Evolutionary conservation across 2,329 filamentous ascomycete species (phyloP), one percentile per base, ranked within the genome.

Genomic region (Nemania sp.): DNA sequence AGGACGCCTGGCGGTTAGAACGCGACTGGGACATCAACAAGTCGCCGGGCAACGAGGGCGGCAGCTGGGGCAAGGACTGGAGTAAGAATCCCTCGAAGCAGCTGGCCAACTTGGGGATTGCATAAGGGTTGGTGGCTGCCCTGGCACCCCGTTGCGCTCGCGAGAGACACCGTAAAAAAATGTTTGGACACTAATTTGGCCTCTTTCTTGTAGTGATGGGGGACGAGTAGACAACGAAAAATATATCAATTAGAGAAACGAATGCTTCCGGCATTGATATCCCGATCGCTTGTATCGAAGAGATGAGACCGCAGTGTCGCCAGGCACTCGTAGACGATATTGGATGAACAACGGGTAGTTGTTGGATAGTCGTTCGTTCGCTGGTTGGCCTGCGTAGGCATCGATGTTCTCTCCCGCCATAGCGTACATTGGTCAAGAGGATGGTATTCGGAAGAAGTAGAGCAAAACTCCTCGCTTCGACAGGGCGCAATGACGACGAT

Each of bases 1-100:
- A 64, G 5, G 72, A 75, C 47, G 68, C 66, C 6, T 75, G 72
- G 72, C 55, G 49, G 42, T 63, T 75, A 3, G 64, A 71, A 64
- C 69, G 68, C 45, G 72, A 75, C 44, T 74, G 71, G 71, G 67
- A 70, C 40, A 51, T 61, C 11, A 56, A 19, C 3, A 57, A 67
- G 45, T 52, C 59, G 2, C 49, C 61, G 2, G 68, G 67, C 0
- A 52, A 43, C 9, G 61, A 61, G n/a, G 66, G 67, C 9, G 66
- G 67, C 3, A 66, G 56, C 41, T 70, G 68, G 68, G 66, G 61
- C n/a, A 64, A 63, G 52, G 61, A 69, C 54, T 69, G 67, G 66
- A 68, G 63, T 62, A 62, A 56, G 24, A 59, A 52, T 24, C 56
- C 47, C 55, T 45, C 52, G 44, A n/a, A 56, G 22, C 8, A 42